Evolutionary conservation across 2,329 filamentous ascomycete genomes (phyloP), one percentile per base, ranked within the genome.

Genomic region (Ophiognomonia clavigignenti-juglandacearum): DNA sequence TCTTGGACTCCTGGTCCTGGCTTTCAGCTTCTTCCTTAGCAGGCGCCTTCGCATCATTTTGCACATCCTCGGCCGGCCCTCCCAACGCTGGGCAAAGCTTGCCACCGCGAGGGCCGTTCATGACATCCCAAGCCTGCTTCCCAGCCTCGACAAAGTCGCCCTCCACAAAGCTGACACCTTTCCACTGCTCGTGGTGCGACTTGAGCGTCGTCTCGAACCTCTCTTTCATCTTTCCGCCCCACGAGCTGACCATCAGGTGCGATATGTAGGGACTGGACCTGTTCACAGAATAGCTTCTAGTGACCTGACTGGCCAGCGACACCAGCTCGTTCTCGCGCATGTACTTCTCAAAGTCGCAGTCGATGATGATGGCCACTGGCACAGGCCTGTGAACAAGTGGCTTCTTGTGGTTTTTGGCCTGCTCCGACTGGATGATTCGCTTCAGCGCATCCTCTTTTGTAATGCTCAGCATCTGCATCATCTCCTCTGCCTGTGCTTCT

Each of bases 261-360:
- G 83, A 73, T 43, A 83, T 78, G 61, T 80, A 91, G 7, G 63
- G 68, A 0, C 85, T 75, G 47, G 77, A 80, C 50, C 78, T 80
- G 66, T 96, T 97, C 59, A 96, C 89, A 18, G 90, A 89, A 67
- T 98, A 98, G 48, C 80, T 86, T 47, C 93, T 75, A 8, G 89
- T 95, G 52, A 98, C 75, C 65, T 98, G 93, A 48, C 83, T 80
- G 1, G 81, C 80, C 11, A 98, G 75, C 4, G 89, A 96, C 46
- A 91, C 83, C 24, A 87, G 73, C 67, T 98, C 93, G 56, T 86
- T 85, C 31, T 92, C 86, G 42, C 75, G 76, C 93, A 98, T 98
- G 60, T 91, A 78, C 35, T 86, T 74, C 64, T 98, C 91, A 63
- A 95, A 98, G 55, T 87, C 83, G 67, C 92, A 97, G 69, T 98